A percentile compares a stretch with the other conserved stretches of the same genome.
phyloP scores from a whole-genome alignment of 75 land plant species.

The Azolla pinnata region DNA sequence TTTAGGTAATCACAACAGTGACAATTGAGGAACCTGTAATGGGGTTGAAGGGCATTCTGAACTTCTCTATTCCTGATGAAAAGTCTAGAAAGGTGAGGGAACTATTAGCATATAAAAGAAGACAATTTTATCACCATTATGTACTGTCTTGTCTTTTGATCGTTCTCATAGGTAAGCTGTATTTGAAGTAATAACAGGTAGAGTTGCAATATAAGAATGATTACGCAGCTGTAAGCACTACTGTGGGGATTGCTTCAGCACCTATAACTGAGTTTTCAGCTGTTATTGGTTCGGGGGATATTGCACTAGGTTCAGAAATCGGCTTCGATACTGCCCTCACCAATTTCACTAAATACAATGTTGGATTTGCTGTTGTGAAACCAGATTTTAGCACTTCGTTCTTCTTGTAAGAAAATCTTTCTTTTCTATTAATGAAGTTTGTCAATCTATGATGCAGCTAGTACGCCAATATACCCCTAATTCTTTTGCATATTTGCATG shows the following conservation, averaged over 20 bases:
- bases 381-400: slow-evolving; percentile 48
- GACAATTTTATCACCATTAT: neutral
- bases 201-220: slow-evolving; percentile 52
- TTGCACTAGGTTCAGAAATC: slow-evolving; percentile 48
- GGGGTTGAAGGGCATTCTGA: slow-evolving; percentile 55
- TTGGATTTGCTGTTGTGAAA: slow-evolving; percentile 37
- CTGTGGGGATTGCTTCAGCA: slow-evolving; percentile 44
- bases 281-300: slow-evolving; percentile 34
- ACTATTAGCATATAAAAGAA: too few relatives aligned
- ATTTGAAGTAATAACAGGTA: slow-evolving; percentile 21
- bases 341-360: slow-evolving; percentile 46
- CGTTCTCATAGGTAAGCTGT: neutral
- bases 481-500: too few relatives aligned
- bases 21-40: slow-evolving; percentile 55
- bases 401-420: slow-evolving; percentile 10
- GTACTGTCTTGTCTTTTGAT: neutral
- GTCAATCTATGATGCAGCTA: too few relatives aligned
- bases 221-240: slow-evolving; percentile 39
- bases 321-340: slow-evolving; percentile 54
- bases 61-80: slow-evolving; percentile 66
- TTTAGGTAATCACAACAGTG: slow-evolving; percentile 47
- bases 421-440: too few relatives aligned
- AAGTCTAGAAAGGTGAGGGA: slow-evolving; percentile 84
- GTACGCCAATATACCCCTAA: too few relatives aligned
- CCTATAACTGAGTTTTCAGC: slow-evolving; percentile 45